These are phyloP conservation scores for Elongisporangium senticosum DNA, from an alignment of 352 stramenopile species.

Conservation along the genomic window DNA sequence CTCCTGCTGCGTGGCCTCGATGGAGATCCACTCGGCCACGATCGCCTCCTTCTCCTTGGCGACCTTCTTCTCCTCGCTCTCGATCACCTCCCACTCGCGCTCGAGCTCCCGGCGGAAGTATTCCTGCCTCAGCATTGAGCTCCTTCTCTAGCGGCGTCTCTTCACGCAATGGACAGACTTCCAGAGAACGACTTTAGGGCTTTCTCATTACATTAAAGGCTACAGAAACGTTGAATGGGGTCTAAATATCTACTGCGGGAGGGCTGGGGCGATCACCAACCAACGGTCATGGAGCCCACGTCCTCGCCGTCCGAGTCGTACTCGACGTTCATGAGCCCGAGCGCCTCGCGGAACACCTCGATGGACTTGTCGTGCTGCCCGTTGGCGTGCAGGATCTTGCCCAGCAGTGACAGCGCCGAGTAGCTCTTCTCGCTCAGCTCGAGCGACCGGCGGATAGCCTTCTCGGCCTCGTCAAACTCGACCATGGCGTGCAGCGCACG, in stretches of 20 bases:
- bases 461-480: constrained; percentile 65
- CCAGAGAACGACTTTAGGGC: neutral
- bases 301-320: constrained; percentile 73
- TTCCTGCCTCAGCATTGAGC: constrained; percentile 40
- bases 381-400: constrained; percentile 79
- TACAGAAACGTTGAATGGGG: neutral
- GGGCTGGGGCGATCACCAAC: constrained; percentile 32
- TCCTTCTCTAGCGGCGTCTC: neutral
- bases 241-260: neutral
- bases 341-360: constrained; percentile 64
- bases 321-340: constrained; percentile 59
- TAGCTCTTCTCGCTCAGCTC: constrained; percentile 54
- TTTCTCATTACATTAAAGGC: neutral
- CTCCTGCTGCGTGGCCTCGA: constrained; percentile 61
- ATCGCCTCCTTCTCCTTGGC: constrained; percentile 73
- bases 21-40: constrained; percentile 56
- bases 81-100: constrained; percentile 54
- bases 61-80: constrained; percentile 61
- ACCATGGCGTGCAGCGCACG: constrained; percentile 47
- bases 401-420: constrained; percentile 59
- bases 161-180: neutral
- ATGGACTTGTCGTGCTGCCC: constrained; percentile 76
- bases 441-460: constrained; percentile 48
- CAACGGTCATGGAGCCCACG: constrained; percentile 72
- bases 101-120: constrained; percentile 47